phyloP scores from a whole-genome alignment of 495 filamentous ascomycete species.

The Pyrenula massariospora region DNA sequence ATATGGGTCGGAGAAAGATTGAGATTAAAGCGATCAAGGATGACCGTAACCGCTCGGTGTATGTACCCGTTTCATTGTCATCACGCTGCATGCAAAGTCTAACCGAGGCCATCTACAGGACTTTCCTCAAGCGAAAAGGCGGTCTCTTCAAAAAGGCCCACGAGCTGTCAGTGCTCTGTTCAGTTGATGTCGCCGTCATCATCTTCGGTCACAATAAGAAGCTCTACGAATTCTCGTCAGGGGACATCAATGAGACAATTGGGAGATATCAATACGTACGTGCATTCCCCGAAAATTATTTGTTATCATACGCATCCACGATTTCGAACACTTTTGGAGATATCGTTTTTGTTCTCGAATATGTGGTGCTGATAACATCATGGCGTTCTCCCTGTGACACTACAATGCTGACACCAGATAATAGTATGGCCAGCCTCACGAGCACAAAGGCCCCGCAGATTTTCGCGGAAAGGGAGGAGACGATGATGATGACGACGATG shows the following conservation, averaged over 20 bases:
- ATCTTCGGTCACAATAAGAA: conserved; percentile 98
- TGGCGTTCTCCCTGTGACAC: not conserved
- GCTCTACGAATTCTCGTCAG: conserved; percentile 91
- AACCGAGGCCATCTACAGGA: conserved; percentile 40
- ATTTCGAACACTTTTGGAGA: conserved; percentile 2
- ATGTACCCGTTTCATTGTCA: conserved; percentile 30
- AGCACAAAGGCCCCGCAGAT: conserved; percentile 91
- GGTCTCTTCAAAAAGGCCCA: conserved; percentile 99
- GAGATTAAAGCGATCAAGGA: conserved; percentile 99
- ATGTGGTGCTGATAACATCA: conserved; percentile 14
- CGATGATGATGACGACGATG: conserved; percentile 85
- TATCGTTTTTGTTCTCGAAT: conserved; percentile 1
- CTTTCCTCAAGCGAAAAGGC: conserved; percentile 96
- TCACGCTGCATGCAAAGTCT: conserved; percentile 1
- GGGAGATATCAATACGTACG: conserved; percentile 80
- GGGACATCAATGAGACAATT: conserved; percentile 83
- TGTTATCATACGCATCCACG: conserved; percentile 3
- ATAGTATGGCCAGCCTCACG: conserved; percentile 83
- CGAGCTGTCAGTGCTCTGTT: conserved; percentile 94
- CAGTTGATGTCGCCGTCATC: conserved; percentile 95
- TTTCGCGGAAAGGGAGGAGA: conserved; percentile 76
- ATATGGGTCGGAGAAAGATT: conserved; percentile 70
- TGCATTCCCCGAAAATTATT: no score
- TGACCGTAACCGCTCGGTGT: conserved; percentile 98
- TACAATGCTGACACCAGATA: not conserved